Percentiles rank a stretch among this genome's conserved stretches.
These are phyloP conservation scores for Ramaria rubella DNA, from an alignment of 768 basidiomycete genomes.

Conservation along the genomic window DNA sequence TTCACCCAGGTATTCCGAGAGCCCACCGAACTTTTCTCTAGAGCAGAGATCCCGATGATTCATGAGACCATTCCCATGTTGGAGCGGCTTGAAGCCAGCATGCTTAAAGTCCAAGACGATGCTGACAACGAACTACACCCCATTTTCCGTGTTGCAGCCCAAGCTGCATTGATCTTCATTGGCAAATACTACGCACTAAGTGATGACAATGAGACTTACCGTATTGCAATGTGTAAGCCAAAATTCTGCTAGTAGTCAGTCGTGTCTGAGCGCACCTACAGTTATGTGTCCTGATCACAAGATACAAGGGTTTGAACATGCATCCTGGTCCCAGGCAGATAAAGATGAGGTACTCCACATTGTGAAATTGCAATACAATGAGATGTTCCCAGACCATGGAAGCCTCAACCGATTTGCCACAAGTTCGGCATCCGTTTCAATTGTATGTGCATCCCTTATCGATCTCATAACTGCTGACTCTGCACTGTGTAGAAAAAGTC, in stretches of 20 bases:
- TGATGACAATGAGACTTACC: conserved; percentile 20
- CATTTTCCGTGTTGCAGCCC: conserved; percentile 13
- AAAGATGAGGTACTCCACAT: conserved; percentile 3
- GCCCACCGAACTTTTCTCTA: conserved; percentile 22
- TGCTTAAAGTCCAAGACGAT: conserved; percentile 8
- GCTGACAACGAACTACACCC: background rate
- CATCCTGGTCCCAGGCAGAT: conserved; percentile 11
- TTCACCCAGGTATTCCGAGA: conserved; percentile 20
- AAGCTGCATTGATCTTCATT: conserved; percentile 15
- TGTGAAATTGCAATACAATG: background rate
- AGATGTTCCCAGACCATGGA: background rate
- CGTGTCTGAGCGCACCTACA: background rate
- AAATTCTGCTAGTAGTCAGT: background rate
- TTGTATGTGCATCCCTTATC: background rate
- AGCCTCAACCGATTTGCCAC: background rate
- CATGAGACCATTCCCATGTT: conserved; percentile 16
- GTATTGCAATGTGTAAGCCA: conserved; percentile 18
- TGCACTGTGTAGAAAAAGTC: background rate
- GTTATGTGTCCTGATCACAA: conserved; percentile 24
- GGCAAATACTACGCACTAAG: conserved; percentile 20
- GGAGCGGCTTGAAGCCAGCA: conserved; percentile 11
- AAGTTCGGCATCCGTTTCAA: background rate
- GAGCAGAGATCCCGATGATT: conserved; percentile 14
- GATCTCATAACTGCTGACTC: background rate
- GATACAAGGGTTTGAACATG: conserved; percentile 18